Conservation (phyloP, 2,329 filamentous ascomycete species). For the Alternaria novae-zelandiae region DNA sequence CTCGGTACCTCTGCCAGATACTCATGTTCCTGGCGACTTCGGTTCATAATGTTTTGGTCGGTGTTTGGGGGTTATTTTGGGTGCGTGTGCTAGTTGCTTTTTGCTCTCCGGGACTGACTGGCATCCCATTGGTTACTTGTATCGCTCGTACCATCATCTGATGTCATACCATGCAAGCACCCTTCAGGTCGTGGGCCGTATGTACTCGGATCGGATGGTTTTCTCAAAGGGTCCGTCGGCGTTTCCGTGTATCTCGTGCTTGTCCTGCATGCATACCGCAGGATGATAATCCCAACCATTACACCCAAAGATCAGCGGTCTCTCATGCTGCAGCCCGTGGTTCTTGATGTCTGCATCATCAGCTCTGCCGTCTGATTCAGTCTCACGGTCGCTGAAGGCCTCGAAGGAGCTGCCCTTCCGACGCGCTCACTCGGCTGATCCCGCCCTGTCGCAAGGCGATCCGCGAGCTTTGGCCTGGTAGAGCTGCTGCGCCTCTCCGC, state of each 20-base stretch:
- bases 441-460: background rate
- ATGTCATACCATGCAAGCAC: constrained; percentile 7
- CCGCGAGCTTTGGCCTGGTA: background rate
- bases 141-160: background rate
- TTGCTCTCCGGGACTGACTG: background rate
- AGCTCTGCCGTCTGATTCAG: background rate
- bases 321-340: background rate
- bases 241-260: background rate
- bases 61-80: background rate
- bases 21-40: background rate
- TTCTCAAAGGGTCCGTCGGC: background rate
- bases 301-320: background rate
- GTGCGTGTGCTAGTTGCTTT: background rate
- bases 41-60: background rate
- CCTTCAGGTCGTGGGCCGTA: background rate
- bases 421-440: background rate
- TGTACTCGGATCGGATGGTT: background rate
- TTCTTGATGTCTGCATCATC: background rate
- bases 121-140: constrained; percentile 2
- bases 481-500: constrained; percentile 2
- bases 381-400: background rate
- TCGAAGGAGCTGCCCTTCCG: background rate
- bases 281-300: background rate
- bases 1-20: background rate
- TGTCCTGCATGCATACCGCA: background rate